Evolutionary conservation across 352 stramenopile genomes (phyloP).

Genomic region (Globisporangium ultimum): DNA sequence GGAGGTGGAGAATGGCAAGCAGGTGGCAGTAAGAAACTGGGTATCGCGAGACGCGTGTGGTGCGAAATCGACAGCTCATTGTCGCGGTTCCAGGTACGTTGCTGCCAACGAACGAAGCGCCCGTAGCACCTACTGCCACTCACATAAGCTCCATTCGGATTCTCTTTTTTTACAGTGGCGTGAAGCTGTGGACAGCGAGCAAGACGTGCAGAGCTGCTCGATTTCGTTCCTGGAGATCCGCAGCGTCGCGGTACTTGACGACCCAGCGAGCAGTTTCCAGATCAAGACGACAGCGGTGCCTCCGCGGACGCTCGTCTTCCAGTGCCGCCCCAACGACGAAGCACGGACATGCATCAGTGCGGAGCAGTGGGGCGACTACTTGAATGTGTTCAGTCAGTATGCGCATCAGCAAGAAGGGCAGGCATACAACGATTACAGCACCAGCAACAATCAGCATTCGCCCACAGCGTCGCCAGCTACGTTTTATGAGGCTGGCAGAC

Average conservation of each 20-base stretch:
- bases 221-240: slow-evolving; percentile 35
- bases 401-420: slow-evolving; percentile 15
- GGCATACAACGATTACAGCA: background rate
- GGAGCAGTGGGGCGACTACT: slow-evolving; percentile 48
- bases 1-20: background rate
- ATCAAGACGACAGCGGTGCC: slow-evolving; percentile 23
- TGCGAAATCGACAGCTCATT: slow-evolving; percentile 50
- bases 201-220: slow-evolving; percentile 8
- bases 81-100: slow-evolving; percentile 27
- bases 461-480: background rate
- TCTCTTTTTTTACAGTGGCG: slow-evolving; percentile 28
- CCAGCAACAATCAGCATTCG: slow-evolving; percentile 14
- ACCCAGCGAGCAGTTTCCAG: slow-evolving; percentile 30
- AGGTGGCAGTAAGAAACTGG: slow-evolving; percentile 16
- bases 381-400: slow-evolving; percentile 43
- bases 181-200: slow-evolving; percentile 15
- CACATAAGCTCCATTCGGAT: too few relatives aligned
- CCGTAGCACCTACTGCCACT: background rate
- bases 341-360: slow-evolving; percentile 16
- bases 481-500: background rate
- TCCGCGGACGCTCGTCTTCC: slow-evolving; percentile 39
- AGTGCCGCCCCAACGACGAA: slow-evolving; percentile 24
- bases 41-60: slow-evolving; percentile 42
- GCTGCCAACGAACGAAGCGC: too few relatives aligned
- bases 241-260: slow-evolving; percentile 17